Base-by-base conservation (phyloP, 208 protist genomes). In the Kentomonas sorsogonicus region DNA sequence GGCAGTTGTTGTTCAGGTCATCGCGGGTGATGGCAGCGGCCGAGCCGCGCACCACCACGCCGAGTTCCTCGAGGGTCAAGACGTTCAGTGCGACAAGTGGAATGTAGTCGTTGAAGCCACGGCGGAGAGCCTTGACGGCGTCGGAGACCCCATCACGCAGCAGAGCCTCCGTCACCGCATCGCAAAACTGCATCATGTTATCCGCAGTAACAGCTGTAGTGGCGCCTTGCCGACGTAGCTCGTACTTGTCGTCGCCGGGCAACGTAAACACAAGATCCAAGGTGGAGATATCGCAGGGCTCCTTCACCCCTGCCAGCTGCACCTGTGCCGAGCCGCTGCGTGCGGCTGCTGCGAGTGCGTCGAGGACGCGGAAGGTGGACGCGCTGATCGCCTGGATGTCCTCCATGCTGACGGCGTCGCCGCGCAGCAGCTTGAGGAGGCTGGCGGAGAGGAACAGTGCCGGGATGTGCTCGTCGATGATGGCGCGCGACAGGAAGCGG, bases 391-490 rank as follows among this genome's bases (percentile, higher is more conserved):
- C 52, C 16, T 68, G 54, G 3, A 97, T 54, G 47, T 97, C 89
- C 59, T 89, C 41, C 15, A 91, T 63, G 0, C 50, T 53, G 47
- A 88, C 86, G 30, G 57, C 41, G 52, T 97, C 85, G 0, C 84
- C 83, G 38, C 83, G 74, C 31, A 97, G 50, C 39, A 95, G 68
- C 38, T 83, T 79, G 0, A 94, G 46, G 5, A 94, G 55, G 7
- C 79, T 74, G 15, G 66, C 65, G 0, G 86, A 93, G 36, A 97
- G 71, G 10, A 79, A 71, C 20, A 97, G 53, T 1, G 72, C 64
- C 4, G 89, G 53, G 20, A 95, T 76, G 62, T 87, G 76, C 18
- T 72, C 73, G 46, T 97, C 92, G 0, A 93, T 46, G 30, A 97
- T 34, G 0, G 86, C 86, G 0, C 86, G 79, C 0, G 76, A 85